A percentile compares a stretch with the other conserved stretches of the same genome.
These are phyloP conservation scores for Fusarium cicatricum DNA, from an alignment of 2,329 filamentous ascomycete genomes.

Conservation along the genomic window DNA sequence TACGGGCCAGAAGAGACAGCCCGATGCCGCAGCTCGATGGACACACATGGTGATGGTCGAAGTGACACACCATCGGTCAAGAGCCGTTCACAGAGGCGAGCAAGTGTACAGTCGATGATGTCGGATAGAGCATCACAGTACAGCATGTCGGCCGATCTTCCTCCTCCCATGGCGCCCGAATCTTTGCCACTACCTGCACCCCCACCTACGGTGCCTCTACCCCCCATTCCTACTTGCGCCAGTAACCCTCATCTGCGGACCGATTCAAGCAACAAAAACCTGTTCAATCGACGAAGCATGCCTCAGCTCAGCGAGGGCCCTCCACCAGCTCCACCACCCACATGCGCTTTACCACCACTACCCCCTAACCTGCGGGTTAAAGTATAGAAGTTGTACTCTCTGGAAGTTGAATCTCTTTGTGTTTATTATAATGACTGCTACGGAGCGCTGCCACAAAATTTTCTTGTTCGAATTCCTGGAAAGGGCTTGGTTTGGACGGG, in stretches of 20 bases:
- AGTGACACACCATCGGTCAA: conserved; percentile 34
- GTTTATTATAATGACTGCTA: conserved; percentile 26
- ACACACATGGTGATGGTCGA: conserved; percentile 37
- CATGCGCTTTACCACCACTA: conserved; percentile 62
- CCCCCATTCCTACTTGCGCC: conserved; percentile 43
- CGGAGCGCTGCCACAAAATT: conserved; percentile 23
- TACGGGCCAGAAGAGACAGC: conserved; percentile 24
- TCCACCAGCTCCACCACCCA: conserved; percentile 63
- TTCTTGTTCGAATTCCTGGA: conserved; percentile 18
- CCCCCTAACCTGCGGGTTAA: conserved; percentile 45
- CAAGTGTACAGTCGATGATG: conserved; percentile 42
- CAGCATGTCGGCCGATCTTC: conserved; percentile 37
- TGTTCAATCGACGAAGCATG: conserved; percentile 57
- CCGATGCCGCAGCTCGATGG: conserved; percentile 47
- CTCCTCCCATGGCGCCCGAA: conserved; percentile 36
- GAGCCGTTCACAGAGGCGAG: conserved; percentile 38
- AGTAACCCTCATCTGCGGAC: conserved; percentile 34
- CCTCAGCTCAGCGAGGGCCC: conserved; percentile 60
- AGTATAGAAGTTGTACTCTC: conserved; percentile 16
- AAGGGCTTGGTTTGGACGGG: conserved; percentile 19
- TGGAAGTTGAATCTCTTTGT: conserved; percentile 16
- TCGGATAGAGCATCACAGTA: conserved; percentile 39
- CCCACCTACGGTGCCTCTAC: conserved; percentile 44
- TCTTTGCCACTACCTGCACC: conserved; percentile 40
- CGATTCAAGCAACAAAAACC: conserved; percentile 33